phyloP scores from a whole-genome alignment of 2,329 filamentous ascomycete species.

The Aspergillus ochraceoroseus region DNA sequence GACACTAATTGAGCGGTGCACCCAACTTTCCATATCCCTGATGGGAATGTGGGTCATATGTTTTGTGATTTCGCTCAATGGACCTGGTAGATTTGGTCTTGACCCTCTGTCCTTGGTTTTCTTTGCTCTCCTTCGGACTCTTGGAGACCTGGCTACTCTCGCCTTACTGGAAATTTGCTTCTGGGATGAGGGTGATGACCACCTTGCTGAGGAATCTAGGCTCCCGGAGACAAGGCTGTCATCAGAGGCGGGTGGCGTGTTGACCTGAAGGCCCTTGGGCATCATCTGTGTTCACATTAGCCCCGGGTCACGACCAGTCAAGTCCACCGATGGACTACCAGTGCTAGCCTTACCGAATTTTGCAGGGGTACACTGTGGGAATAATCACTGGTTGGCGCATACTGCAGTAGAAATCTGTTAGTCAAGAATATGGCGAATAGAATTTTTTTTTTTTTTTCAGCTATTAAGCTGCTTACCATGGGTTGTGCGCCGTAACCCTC shows the following conservation, averaged over 20 bases:
- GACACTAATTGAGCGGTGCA: constrained; percentile 63
- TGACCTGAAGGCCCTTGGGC: constrained; percentile 18
- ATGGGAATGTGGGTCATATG: constrained; percentile 53
- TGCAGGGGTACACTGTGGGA: constrained; percentile 17
- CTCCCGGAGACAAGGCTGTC: constrained; percentile 16
- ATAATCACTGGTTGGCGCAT: constrained; percentile 18
- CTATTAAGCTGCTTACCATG: constrained; percentile 21
- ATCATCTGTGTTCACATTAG: constrained; percentile 16
- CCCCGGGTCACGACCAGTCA: neutral
- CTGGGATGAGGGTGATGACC: constrained; percentile 19
- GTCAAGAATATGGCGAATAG: neutral
- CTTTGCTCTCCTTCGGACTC: constrained; percentile 12
- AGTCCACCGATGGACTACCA: too few species aligned
- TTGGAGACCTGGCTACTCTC: constrained; percentile 15
- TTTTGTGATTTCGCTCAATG: constrained; percentile 29
- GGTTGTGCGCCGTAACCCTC: constrained; percentile 13
- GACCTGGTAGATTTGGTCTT: constrained; percentile 16
- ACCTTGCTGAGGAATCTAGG: constrained; percentile 16
- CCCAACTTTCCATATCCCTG: constrained; percentile 74
- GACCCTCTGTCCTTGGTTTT: constrained; percentile 10
- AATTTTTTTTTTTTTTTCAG: too few species aligned
- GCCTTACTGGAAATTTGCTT: constrained; percentile 13
- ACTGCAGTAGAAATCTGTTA: constrained; percentile 14
- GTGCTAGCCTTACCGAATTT: constrained; percentile 22
- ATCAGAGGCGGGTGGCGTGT: constrained; percentile 26